These are phyloP conservation scores for Aspergillus nomiae DNA, from an alignment of 2,329 filamentous ascomycete genomes.

Conservation along the genomic window DNA sequence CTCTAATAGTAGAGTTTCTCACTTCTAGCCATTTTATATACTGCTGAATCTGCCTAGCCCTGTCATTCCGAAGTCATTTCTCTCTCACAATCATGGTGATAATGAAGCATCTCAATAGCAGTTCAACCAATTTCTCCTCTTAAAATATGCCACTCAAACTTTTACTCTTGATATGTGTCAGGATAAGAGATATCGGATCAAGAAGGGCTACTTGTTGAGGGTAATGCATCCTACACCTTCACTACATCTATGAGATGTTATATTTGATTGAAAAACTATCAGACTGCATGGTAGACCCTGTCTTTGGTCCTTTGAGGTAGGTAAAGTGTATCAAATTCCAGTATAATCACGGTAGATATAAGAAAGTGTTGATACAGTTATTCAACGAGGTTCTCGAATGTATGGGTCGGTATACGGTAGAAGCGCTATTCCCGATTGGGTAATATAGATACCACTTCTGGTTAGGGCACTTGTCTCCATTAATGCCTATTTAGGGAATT, in stretches of 20 bases:
- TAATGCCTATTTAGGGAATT: not conserved
- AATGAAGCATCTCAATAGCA: no score
- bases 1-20: not conserved
- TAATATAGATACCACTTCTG: not conserved
- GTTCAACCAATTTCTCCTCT: no score
- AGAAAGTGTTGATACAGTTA: not conserved
- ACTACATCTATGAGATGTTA: not conserved
- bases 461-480: not conserved
- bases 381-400: no score
- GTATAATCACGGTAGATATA: not conserved
- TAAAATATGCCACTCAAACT: not conserved
- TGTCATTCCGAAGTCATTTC: no score
- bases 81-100: no score
- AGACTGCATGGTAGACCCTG: not conserved
- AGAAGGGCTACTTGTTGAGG: not conserved
- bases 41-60: no score
- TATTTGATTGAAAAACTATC: not conserved
- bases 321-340: not conserved
- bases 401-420: no score
- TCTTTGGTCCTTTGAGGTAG: not conserved
- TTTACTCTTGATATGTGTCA: no score
- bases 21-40: no score
- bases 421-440: not conserved
- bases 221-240: no score
- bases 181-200: not conserved